Percentiles rank a stretch among this genome's conserved stretches.
Evolutionary conservation across 2,329 filamentous ascomycete genomes (phyloP).

Genomic region (Fusarium anguioides): DNA sequence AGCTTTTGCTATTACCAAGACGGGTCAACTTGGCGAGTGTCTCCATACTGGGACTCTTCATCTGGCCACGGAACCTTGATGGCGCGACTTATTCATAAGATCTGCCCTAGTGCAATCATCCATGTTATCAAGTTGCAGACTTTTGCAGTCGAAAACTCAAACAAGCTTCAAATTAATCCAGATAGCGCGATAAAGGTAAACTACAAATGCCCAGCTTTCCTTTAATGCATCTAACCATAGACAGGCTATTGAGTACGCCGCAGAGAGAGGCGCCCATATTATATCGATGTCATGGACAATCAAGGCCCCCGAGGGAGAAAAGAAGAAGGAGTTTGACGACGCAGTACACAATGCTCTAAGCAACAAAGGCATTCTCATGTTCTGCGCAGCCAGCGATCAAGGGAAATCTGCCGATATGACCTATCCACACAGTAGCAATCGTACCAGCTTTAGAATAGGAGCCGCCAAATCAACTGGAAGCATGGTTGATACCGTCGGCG

Average conservation of each 20-base stretch:
- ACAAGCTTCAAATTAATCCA: neutral
- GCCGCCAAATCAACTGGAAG: slow-evolving; percentile 16
- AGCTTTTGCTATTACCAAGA: neutral
- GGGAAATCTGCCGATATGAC: slow-evolving; percentile 9
- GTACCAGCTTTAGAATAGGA: slow-evolving; percentile 17
- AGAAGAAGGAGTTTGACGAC: neutral
- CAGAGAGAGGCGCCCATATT: neutral
- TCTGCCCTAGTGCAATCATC: neutral
- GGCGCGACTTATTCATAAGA: neutral
- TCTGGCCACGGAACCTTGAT: neutral
- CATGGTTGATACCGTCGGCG: slow-evolving; percentile 7
- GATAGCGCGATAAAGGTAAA: neutral
- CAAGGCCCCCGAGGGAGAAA: neutral
- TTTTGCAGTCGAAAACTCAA: neutral
- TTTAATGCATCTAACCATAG: neutral
- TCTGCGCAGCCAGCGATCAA: neutral
- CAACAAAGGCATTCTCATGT: neutral
- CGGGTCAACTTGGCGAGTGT: rapidly evolving
- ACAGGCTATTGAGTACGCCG: neutral
- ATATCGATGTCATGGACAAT: slow-evolving; percentile 2
- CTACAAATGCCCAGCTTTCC: too few species aligned
- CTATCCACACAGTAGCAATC: slow-evolving; percentile 11
- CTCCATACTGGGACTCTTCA: neutral
- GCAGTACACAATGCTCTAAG: neutral
- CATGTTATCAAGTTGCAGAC: slow-evolving; percentile 2